Base-by-base conservation (phyloP, 2,329 filamentous ascomycete genomes). In the Fusarium stilboides region DNA sequence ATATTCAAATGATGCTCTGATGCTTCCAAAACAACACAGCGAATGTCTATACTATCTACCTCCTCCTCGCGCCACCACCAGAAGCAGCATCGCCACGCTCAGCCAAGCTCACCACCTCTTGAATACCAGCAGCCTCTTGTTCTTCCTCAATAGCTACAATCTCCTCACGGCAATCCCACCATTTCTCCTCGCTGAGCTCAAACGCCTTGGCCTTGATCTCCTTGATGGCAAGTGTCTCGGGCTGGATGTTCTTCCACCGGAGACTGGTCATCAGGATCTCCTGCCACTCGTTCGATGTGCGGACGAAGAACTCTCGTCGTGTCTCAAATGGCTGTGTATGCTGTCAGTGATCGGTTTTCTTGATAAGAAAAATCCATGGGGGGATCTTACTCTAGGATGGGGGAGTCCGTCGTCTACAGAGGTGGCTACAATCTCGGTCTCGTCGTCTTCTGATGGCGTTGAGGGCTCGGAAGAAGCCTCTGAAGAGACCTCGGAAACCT, bases 91-190 rank as follows among this genome's bases (percentile, higher is more conserved):
- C 89, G 42, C 85, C 88, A 69, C 89, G 89, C 73, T 97, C 94
- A 50, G 91, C 90, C 76, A 98, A 83, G 76, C 91, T 96, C 56
- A 98, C 93, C 43, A 98, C 93, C 82, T 98, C 96, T 17, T 94
- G 93, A 79, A 98, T 98, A 12, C 96, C 94, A 34, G 94, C 93
- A 49, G 92, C 94, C 80, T 98, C 95, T 83, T 98, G 94, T 82
- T 98, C 95, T 80, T 98, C 95, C 81, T 99, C 96, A 76, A 98
- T 80, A 8, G 89, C 92, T 55, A 91, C 92, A 70, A 99, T 92
- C 82, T 98, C 95, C 82, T 99, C 96, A 74, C 96, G 88, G 77
- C 92, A 94, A 84, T 98, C 96, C 96, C 96, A 99, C 96, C 96
- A 99, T 79, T 97, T 97, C 82, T 94, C 92, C 80, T 99, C 96